A percentile compares a stretch with the other conserved stretches of the same genome.
phyloP scores from a whole-genome alignment of 441 rosid species.

The Jatropha podagrica region DNA sequence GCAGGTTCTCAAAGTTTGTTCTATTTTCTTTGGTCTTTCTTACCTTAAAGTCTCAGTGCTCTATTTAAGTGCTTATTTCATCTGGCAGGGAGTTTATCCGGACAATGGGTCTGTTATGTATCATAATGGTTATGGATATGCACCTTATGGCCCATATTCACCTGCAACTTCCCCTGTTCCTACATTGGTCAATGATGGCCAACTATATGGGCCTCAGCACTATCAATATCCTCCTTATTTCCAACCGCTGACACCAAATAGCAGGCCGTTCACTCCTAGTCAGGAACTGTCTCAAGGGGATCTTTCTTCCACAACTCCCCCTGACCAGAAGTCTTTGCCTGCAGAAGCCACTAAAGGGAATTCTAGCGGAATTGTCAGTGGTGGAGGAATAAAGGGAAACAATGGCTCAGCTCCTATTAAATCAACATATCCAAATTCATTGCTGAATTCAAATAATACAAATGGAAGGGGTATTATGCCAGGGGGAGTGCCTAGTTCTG shows the following conservation, averaged over 20 bases:
- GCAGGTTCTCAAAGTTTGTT: neutral
- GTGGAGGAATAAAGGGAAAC: conserved; percentile 45
- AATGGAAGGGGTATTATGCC: conserved; percentile 53
- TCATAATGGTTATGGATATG: conserved; percentile 63
- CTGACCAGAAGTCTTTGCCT: conserved; percentile 59
- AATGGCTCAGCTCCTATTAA: conserved; percentile 55
- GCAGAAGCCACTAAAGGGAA: conserved; percentile 49
- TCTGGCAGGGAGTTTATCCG: conserved; percentile 58
- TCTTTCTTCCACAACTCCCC: conserved; percentile 39
- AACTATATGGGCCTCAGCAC: conserved; percentile 71
- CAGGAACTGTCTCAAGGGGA: conserved; percentile 51
- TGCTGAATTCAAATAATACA: conserved; percentile 40
- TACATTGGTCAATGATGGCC: conserved; percentile 64
- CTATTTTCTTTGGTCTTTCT: neutral
- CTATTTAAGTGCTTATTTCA: neutral
- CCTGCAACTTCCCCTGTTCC: conserved; percentile 79
- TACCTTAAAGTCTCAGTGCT: neutral
- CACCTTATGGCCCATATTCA: conserved; percentile 64
- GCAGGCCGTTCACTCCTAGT: conserved; percentile 51
- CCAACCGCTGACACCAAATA: conserved; percentile 51
- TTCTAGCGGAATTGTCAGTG: conserved; percentile 42
- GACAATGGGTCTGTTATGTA: conserved; percentile 67
- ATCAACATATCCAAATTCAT: conserved; percentile 45
- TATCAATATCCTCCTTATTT: conserved; percentile 75
- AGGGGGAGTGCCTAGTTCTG: conserved; percentile 47